Evolutionary conservation across 129 eudicot genomes (phyloP).

Genomic region (Centella asiatica): DNA sequence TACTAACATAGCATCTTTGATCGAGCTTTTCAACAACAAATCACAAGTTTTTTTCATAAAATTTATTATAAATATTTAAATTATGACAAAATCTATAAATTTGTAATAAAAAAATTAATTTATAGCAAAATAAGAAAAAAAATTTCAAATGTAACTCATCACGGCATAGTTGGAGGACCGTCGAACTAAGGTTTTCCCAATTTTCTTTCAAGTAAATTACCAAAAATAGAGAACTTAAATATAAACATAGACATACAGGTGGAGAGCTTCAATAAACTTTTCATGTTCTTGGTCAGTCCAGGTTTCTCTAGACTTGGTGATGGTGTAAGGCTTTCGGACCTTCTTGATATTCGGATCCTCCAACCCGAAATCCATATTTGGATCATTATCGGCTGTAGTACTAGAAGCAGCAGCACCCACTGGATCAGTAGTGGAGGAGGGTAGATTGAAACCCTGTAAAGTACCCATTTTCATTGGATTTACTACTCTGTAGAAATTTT

Average conservation of each 20-base stretch:
- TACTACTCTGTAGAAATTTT: slow-evolving; percentile 25
- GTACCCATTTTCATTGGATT: slow-evolving; percentile 36
- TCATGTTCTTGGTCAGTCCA: slow-evolving; percentile 99
- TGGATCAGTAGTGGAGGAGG: neutral
- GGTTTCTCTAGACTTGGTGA: slow-evolving; percentile 91
- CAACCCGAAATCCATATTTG: slow-evolving; percentile 6
- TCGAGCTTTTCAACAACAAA: too few relatives aligned
- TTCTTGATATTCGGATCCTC: slow-evolving; percentile 60
- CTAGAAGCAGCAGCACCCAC: slow-evolving; percentile 33
- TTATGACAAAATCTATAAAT: too few relatives aligned
- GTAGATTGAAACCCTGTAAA: neutral
- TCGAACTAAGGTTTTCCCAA: too few relatives aligned
- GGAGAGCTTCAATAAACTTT: slow-evolving; percentile 96
- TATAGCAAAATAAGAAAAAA: too few relatives aligned
- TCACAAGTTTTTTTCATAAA: too few relatives aligned
- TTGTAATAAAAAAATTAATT: too few relatives aligned
- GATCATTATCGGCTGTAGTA: slow-evolving; percentile 30
- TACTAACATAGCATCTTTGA: too few relatives aligned
- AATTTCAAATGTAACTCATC: too few relatives aligned
- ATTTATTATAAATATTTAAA: too few relatives aligned
- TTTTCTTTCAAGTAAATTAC: neutral
- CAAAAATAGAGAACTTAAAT: neutral
- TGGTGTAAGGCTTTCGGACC: slow-evolving; percentile 86
- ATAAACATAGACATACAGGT: slow-evolving; percentile 45
- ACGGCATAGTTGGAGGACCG: too few relatives aligned